Evolutionary conservation across 805 yeast species (phyloP).

Genomic region (Metschnikowia lochheadii): DNA sequence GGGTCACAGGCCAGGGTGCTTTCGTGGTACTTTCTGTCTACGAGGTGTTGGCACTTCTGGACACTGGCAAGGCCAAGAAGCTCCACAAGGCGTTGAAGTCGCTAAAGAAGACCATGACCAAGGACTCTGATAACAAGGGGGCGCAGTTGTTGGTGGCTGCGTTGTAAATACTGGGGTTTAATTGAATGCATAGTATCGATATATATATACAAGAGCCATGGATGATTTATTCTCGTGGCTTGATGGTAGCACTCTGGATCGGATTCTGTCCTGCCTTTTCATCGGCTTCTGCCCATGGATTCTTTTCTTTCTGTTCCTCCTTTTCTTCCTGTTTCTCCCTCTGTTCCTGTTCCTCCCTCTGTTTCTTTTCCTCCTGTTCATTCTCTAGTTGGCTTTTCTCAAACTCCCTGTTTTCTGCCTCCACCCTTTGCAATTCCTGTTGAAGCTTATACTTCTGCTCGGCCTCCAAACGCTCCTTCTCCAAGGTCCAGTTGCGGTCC

Average conservation of each 20-base stretch:
- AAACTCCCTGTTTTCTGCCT: conserved; percentile 11
- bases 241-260: conserved; percentile 35
- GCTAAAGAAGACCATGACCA: conserved; percentile 41
- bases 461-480: conserved; percentile 32
- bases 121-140: conserved; percentile 59
- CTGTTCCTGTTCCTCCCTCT: background rate
- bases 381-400: conserved; percentile 2
- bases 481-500: conserved; percentile 38
- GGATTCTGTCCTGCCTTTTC: conserved; percentile 25
- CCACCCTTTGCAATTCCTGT: conserved; percentile 26
- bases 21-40: conserved; percentile 78
- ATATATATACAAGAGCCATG: background rate
- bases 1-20: conserved; percentile 69
- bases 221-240: conserved; percentile 27
- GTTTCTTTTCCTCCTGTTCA: no score
- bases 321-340: background rate
- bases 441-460: conserved; percentile 29
- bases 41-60: conserved; percentile 52
- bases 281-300: conserved; percentile 39
- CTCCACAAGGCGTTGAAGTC: conserved; percentile 54
- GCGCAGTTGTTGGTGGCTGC: conserved; percentile 35
- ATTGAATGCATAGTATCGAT: conserved; percentile 1
- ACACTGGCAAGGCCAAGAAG: conserved; percentile 38
- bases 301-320: background rate
- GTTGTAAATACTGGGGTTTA: conserved; percentile 11